phyloP scores from a whole-genome alignment of 495 filamentous ascomycete species.

The Tuber umbilicatum region DNA sequence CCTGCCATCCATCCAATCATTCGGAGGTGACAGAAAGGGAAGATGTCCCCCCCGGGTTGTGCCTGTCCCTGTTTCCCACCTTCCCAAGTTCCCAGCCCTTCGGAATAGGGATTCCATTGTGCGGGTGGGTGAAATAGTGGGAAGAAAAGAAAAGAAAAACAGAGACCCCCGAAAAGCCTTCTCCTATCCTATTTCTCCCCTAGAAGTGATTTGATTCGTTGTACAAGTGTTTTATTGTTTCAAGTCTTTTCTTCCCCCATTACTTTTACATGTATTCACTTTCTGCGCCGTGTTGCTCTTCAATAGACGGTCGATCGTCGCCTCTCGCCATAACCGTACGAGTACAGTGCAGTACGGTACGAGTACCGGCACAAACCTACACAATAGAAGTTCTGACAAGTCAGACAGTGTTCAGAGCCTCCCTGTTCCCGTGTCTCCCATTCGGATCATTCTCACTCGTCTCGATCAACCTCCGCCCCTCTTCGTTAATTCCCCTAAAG shows the following conservation, averaged over 20 bases:
- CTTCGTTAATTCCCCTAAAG: constrained; percentile 19
- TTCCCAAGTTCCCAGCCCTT: constrained; percentile 34
- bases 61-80: constrained; percentile 18
- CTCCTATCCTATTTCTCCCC: background rate
- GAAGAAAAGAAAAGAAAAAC: constrained; percentile 7
- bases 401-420: constrained; percentile 1
- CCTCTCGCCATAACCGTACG: background rate
- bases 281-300: background rate
- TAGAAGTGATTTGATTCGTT: constrained; percentile 4
- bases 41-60: constrained; percentile 28
- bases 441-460: constrained; percentile 13
- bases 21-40: constrained; percentile 5
- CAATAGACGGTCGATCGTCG: background rate
- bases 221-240: constrained; percentile 27
- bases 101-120: constrained; percentile 28
- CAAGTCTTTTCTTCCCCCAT: background rate
- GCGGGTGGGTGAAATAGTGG: background rate
- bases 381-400: background rate
- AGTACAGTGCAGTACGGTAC: background rate
- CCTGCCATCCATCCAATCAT: constrained; percentile 29
- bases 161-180: constrained; percentile 17
- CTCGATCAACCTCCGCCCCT: background rate
- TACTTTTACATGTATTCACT: background rate
- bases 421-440: constrained; percentile 30
- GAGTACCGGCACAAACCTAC: background rate